A percentile compares a stretch with the other conserved stretches of the same genome.
phyloP scores from a whole-genome alignment of 1,284 basidiomycete genomes.

The Moesziomyces aphidis region DNA sequence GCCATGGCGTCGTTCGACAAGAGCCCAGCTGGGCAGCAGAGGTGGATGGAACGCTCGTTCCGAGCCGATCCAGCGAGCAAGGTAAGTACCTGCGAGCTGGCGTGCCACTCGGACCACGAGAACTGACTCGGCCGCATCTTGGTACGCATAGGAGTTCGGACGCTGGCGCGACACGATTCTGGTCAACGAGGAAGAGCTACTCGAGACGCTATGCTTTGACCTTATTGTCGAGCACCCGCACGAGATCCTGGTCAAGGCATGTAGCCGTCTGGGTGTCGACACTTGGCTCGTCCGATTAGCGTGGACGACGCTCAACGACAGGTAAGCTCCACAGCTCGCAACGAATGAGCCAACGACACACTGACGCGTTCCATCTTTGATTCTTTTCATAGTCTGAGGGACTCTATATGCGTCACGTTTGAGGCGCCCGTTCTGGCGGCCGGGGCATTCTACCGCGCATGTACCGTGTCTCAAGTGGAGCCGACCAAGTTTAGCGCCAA shows the following conservation, averaged over 20 bases:
- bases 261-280: constrained; percentile 48
- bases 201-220: constrained; percentile 92
- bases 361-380: neutral
- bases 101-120: neutral
- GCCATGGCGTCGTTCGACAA: constrained; percentile 76
- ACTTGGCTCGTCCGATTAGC: constrained; percentile 45
- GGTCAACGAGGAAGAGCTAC: constrained; percentile 81
- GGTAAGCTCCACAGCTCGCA: constrained; percentile 12
- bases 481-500: constrained; percentile 36
- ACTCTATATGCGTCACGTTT: constrained; percentile 56
- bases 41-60: constrained; percentile 55
- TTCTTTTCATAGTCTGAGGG: constrained; percentile 32
- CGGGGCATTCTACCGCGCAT: constrained; percentile 60
- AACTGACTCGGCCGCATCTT: no score
- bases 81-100: constrained; percentile 7
- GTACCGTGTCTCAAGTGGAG: constrained; percentile 33
- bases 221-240: constrained; percentile 86
- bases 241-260: constrained; percentile 57
- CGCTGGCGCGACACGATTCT: constrained; percentile 79
- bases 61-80: constrained; percentile 44
- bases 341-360: neutral
- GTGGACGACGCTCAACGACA: constrained; percentile 59
- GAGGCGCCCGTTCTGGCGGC: constrained; percentile 64
- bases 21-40: constrained; percentile 70
- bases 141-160: constrained; percentile 54